phyloP scores from a whole-genome alignment of 2,329 filamentous ascomycete genomes.

The Calonectria fujianensis region DNA sequence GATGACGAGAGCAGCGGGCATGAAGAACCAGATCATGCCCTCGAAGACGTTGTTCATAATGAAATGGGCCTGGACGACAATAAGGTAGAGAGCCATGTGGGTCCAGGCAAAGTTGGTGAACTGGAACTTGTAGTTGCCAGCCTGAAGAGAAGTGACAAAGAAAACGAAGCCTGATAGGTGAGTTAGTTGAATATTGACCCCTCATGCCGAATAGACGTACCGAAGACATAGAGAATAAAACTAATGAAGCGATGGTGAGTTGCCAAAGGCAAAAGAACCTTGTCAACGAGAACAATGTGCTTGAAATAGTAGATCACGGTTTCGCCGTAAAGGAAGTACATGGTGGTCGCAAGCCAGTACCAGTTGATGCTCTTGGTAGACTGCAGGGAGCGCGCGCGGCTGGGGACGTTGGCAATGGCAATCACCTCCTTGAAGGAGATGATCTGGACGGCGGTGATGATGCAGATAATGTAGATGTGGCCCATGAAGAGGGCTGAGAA shows the following conservation, averaged over 20 bases:
- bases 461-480: constrained; percentile 96
- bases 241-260: constrained; percentile 99
- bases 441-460: constrained; percentile 95
- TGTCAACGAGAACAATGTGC: constrained; percentile 96
- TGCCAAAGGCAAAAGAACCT: constrained; percentile 91
- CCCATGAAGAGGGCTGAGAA: constrained; percentile 95
- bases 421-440: constrained; percentile 99
- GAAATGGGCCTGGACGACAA: constrained; percentile 98
- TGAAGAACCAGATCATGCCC: constrained; percentile 99
- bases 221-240: constrained; percentile 98
- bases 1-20: constrained; percentile 95
- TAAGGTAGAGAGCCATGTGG: constrained; percentile 98
- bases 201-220: constrained; percentile 70
- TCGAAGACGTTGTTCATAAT: constrained; percentile 99
- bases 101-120: constrained; percentile 99
- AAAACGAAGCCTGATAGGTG: constrained; percentile 88
- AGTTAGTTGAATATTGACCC: constrained; percentile 42
- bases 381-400: constrained; percentile 89
- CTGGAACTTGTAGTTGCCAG: constrained; percentile 97
- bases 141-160: constrained; percentile 95
- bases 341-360: constrained; percentile 99
- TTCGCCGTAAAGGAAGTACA: constrained; percentile 99
- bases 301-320: constrained; percentile 99
- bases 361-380: constrained; percentile 98
- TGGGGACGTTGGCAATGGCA: constrained; percentile 95